These are phyloP conservation scores for Mycena alexandri DNA, from an alignment of 768 basidiomycete species.

Conservation along the genomic window DNA sequence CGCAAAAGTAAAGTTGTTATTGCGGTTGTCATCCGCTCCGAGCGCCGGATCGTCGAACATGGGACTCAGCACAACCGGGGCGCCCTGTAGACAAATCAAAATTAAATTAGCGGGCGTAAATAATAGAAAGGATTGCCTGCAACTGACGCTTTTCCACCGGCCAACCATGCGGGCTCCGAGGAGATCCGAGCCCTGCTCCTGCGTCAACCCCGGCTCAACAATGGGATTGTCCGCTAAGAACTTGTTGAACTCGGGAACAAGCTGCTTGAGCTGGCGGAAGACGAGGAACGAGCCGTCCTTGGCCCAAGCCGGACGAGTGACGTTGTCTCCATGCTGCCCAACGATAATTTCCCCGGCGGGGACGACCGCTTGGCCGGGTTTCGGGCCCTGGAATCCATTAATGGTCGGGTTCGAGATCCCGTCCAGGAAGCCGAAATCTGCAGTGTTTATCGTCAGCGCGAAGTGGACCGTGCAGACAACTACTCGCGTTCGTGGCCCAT, in stretches of 20 bases:
- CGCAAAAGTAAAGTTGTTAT: conserved; percentile 29
- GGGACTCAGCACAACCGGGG: conserved; percentile 34
- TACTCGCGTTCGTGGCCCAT: conserved; percentile 45
- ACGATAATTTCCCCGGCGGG: conserved; percentile 35
- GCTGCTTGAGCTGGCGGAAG: conserved; percentile 50
- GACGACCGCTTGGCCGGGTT: conserved; percentile 29
- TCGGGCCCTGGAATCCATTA: conserved; percentile 26
- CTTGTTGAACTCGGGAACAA: conserved; percentile 49
- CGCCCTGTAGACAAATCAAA: conserved; percentile 36
- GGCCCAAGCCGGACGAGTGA: conserved; percentile 37
- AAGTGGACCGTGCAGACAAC: not conserved
- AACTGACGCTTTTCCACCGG: conserved; percentile 45
- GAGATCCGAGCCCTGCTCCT: conserved; percentile 42
- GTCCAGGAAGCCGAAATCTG: conserved; percentile 39
- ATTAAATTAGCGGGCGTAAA: conserved; percentile 21
- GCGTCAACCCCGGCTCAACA: conserved; percentile 26
- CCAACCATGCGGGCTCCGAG: too few species aligned
- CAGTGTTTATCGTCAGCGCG: not conserved
- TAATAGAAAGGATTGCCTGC: not conserved
- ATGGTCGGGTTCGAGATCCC: conserved; percentile 37
- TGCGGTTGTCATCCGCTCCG: conserved; percentile 18
- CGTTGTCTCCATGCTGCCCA: conserved; percentile 42
- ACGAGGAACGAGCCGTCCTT: conserved; percentile 50
- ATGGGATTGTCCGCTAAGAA: conserved; percentile 36
- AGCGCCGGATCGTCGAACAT: conserved; percentile 22